Percentiles rank a stretch among this genome's conserved stretches.
phyloP scores from a whole-genome alignment of 805 yeast genomes.

The Naumovozyma dairenensis region DNA sequence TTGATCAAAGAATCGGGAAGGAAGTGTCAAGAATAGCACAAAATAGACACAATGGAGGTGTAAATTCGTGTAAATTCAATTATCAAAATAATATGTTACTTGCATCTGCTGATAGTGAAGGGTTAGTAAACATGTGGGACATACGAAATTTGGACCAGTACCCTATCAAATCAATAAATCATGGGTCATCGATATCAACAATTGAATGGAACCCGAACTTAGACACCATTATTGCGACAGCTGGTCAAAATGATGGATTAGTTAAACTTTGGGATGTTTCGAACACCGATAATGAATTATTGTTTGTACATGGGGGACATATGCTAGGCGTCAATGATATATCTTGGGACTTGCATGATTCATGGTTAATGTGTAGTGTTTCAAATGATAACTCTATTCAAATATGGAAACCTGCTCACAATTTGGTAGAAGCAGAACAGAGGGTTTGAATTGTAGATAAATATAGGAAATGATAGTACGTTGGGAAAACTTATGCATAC shows the following conservation, averaged over 20 bases:
- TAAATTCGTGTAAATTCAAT: slow-evolving; percentile 54
- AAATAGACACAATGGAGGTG: slow-evolving; percentile 23
- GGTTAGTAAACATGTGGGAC: slow-evolving; percentile 56
- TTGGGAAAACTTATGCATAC: background rate
- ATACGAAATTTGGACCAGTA: slow-evolving; percentile 34
- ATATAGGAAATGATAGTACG: no score
- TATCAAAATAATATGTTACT: slow-evolving; percentile 44
- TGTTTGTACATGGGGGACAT: slow-evolving; percentile 80
- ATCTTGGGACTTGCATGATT: slow-evolving; percentile 68
- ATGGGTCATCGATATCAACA: slow-evolving; percentile 49
- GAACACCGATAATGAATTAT: slow-evolving; percentile 23
- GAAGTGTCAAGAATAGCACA: slow-evolving; percentile 1
- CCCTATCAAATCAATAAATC: slow-evolving; percentile 25
- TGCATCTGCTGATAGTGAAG: slow-evolving; percentile 60
- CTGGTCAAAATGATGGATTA: slow-evolving; percentile 53
- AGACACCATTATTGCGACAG: slow-evolving; percentile 48
- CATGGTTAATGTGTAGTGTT: slow-evolving; percentile 64
- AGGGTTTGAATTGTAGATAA: slow-evolving; percentile 4
- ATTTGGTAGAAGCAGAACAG: slow-evolving; percentile 23
- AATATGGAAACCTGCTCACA: slow-evolving; percentile 60
- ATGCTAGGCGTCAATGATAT: slow-evolving; percentile 78
- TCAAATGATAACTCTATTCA: slow-evolving; percentile 84
- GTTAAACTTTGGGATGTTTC: slow-evolving; percentile 55
- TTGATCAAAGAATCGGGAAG: slow-evolving; percentile 40
- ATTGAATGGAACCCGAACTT: slow-evolving; percentile 62